Base-by-base conservation (phyloP, 177 flowering plant species). In the Vitis hybrid region DNA sequence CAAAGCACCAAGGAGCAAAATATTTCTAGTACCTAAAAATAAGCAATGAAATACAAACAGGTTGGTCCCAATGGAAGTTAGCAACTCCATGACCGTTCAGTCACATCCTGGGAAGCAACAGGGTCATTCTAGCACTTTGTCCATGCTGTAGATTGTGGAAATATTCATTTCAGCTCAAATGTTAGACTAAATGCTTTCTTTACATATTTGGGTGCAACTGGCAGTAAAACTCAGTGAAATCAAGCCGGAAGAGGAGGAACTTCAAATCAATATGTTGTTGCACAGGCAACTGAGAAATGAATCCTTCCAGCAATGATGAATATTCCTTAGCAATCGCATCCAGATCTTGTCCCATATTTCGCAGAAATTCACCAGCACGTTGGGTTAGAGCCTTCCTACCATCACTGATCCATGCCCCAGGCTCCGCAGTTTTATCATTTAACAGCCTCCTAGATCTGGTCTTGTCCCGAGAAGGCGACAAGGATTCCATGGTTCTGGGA, bases 261-360 rank as follows among this genome's bases (percentile, higher is more conserved):
- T 96, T 96, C 66, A 96, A 75, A 82, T 96, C 99, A 71, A 96
- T 84, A 57, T 89, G 97, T 73, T 92, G 94, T 75, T 96, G 97
- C 72, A 96, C 72, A 4, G 98, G 98, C 82, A 96, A 83, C 76
- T 84, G 90, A 65, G 95, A 78, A 72, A 96, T 84, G 79, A 93
- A 96, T 13, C 87, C 94, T 62, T 85, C 89, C 31, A 93, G 90
- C 72, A 88, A 67, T 65, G 84, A 76, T 57, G 89, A 86, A 67
- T 92, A 96, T 69, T 96, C 97, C 50, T 85, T 86, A 18, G 90
- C 84, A 76, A 90, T 71, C 62, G 73, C 77, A 72, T 87, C 93
- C 63, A 96, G 79, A 33, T 92, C 98, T 74, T 80, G 85, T 56
- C 86, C 87, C 84, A 88, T 88, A 67, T 74, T 86, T 63, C 74